A percentile compares a stretch with the other conserved stretches of the same genome.
Conservation (phyloP, 202 grass and related monocot genomes). For the Saccharum hybrid region DNA sequence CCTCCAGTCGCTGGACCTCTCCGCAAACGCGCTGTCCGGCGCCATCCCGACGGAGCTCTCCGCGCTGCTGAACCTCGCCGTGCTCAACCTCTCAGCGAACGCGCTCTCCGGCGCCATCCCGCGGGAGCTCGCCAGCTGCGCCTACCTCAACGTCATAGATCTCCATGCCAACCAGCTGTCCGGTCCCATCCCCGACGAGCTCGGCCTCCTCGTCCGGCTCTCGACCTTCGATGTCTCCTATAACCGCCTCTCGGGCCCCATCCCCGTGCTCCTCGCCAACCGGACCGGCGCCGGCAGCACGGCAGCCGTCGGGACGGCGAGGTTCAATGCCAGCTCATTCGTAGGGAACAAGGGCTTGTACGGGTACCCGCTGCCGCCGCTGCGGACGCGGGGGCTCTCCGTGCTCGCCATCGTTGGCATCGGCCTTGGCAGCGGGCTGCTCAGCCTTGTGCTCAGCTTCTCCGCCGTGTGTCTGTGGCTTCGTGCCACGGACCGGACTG, state of each 20-base stretch:
- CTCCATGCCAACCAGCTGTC: neutral
- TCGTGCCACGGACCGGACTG: constrained; percentile 49
- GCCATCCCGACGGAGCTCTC: neutral
- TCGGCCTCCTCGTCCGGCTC: neutral
- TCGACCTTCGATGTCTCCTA: constrained; percentile 1
- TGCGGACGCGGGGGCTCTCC: constrained; percentile 46
- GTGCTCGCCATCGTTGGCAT: constrained; percentile 71
- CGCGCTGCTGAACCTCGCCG: neutral
- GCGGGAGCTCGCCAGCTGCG: neutral
- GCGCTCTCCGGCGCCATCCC: neutral
- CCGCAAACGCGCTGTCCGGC: constrained; percentile 27
- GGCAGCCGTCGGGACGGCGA: constrained; percentile 3
- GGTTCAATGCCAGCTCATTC: constrained; percentile 66
- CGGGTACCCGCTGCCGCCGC: constrained; percentile 61
- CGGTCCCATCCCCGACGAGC: neutral
- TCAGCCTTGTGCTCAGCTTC: constrained; percentile 73
- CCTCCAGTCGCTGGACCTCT: constrained; percentile 74
- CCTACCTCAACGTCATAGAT: constrained; percentile 17
- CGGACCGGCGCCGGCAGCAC: constrained; percentile 9
- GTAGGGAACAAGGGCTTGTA: constrained; percentile 60
- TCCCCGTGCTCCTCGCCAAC: constrained; percentile 8
- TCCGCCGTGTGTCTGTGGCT: constrained; percentile 77
- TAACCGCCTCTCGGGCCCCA: neutral
- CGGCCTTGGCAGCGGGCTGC: constrained; percentile 65
- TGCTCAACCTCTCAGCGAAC: constrained; percentile 11